Evolutionary conservation across 768 basidiomycete genomes (phyloP).

Genomic region (Coprinopsis cinerea): DNA sequence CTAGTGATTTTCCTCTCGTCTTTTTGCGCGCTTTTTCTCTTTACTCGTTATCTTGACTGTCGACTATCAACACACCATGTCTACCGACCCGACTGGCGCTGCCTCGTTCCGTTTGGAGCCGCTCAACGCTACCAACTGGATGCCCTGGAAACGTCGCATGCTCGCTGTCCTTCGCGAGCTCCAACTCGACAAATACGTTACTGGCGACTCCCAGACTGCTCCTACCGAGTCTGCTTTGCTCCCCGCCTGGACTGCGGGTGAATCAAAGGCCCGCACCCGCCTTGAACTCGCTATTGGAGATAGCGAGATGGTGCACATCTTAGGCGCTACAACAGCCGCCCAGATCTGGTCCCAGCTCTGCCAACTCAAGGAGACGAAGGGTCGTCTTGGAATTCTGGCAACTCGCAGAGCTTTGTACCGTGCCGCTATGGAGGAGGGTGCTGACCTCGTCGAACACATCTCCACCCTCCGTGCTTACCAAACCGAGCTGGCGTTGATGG

Average conservation of each 20-base stretch:
- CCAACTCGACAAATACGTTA: not conserved
- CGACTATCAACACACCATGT: not conserved
- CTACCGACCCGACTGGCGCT: not conserved
- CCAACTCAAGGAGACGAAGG: slow-evolving; percentile 22
- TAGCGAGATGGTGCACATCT: slow-evolving; percentile 20
- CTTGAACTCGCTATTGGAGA: slow-evolving; percentile 21
- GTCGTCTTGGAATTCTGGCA: slow-evolving; percentile 19
- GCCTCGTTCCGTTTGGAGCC: slow-evolving; percentile 1
- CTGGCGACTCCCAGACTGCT: no score
- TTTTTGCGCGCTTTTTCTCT: no score
- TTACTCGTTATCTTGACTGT: no score
- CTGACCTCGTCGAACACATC: slow-evolving; percentile 22
- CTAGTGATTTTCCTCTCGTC: not conserved
- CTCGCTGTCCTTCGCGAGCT: not conserved
- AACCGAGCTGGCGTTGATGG: slow-evolving; percentile 21
- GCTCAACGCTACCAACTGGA: slow-evolving; percentile 3
- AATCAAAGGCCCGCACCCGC: slow-evolving; percentile 17
- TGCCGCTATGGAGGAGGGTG: slow-evolving; percentile 18
- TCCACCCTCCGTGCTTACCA: slow-evolving; percentile 19
- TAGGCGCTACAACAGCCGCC: slow-evolving; percentile 17
- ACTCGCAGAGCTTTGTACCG: slow-evolving; percentile 19
- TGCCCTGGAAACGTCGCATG: slow-evolving; percentile 5
- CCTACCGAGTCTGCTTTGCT: no score
- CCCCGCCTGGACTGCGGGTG: no score
- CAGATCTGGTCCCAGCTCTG: slow-evolving; percentile 23